Percentiles rank a stretch among this genome's conserved stretches.
phyloP scores from a whole-genome alignment of 176 grass and related monocot species.

The Neostapfia colusana region DNA sequence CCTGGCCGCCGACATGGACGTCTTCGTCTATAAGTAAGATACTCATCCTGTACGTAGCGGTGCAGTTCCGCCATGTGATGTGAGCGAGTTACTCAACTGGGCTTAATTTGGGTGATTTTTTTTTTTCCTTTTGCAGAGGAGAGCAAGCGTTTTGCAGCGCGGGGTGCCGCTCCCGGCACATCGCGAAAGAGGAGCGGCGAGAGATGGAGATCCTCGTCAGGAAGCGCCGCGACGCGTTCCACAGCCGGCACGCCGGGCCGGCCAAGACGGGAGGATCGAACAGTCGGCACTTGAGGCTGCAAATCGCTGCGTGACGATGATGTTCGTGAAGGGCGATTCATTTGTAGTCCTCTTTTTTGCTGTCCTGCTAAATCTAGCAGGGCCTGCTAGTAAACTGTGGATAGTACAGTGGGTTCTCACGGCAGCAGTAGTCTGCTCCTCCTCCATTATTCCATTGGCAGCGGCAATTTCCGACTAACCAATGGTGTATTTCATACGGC shows the following conservation, averaged over 20 bases:
- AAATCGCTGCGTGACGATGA: slow-evolving; percentile 34
- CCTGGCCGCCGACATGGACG: slow-evolving; percentile 59
- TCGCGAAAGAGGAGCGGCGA: slow-evolving; percentile 52
- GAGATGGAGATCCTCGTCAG: slow-evolving; percentile 50
- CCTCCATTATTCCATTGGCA: too few relatives aligned
- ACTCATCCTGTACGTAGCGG: too few relatives aligned
- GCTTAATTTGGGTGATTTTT: not conserved
- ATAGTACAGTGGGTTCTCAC: too few relatives aligned
- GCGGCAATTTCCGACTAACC: too few relatives aligned
- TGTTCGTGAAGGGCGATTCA: not conserved
- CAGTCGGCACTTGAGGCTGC: slow-evolving; percentile 16
- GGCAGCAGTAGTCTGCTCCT: too few relatives aligned
- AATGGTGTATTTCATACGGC: too few relatives aligned
- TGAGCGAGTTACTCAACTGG: not conserved
- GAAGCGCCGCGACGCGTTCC: slow-evolving; percentile 42
- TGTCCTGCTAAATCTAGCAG: not conserved
- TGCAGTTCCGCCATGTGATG: not conserved
- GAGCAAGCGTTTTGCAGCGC: slow-evolving; percentile 60
- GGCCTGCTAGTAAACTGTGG: too few relatives aligned
- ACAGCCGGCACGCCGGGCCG: slow-evolving; percentile 35
- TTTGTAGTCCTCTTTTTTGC: not conserved
- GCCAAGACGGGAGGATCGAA: slow-evolving; percentile 21
- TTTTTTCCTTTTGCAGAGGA: slow-evolving; percentile 42
- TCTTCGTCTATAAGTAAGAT: slow-evolving; percentile 78
- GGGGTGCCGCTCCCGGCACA: slow-evolving; percentile 57